Percentiles rank a stretch among this genome's conserved stretches.
Conservation (phyloP, 2,329 filamentous ascomycete species). For the Hysterium pulicare region DNA sequence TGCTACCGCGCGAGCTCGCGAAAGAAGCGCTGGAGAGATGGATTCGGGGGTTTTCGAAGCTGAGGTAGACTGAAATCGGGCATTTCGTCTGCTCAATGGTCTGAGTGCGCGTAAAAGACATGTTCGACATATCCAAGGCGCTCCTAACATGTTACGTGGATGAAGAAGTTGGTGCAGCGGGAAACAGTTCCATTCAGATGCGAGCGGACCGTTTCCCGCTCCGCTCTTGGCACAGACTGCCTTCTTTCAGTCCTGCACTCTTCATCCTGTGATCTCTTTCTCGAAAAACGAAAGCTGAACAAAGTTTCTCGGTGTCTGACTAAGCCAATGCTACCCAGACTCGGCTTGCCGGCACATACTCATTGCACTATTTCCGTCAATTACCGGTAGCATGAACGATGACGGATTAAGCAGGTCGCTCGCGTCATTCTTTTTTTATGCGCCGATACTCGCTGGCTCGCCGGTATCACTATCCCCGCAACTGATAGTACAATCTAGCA, state of each 20-base stretch:
- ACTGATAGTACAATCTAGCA: conserved; percentile 1
- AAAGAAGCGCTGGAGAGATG: conserved; percentile 55
- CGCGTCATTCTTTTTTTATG: not conserved
- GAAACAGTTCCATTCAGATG: too few relatives aligned
- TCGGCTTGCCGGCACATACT: too few relatives aligned
- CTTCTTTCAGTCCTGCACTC: too few relatives aligned
- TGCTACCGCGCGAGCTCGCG: conserved; percentile 53
- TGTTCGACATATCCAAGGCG: conserved; percentile 47
- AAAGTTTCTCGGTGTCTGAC: too few relatives aligned
- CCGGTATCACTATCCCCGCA: not conserved
- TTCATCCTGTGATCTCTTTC: too few relatives aligned
- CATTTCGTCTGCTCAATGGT: conserved; percentile 24
- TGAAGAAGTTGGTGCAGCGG: too few relatives aligned
- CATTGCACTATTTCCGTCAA: too few relatives aligned
- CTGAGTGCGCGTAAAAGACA: conserved; percentile 42
- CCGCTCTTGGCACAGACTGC: too few relatives aligned
- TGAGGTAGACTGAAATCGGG: conserved; percentile 27
- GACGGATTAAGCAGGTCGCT: conserved; percentile 1
- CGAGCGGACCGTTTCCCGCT: too few relatives aligned
- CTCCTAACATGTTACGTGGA: conserved; percentile 38
- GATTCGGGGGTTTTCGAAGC: conserved; percentile 22
- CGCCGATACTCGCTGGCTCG: conserved; percentile 2
- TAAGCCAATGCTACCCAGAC: too few relatives aligned
- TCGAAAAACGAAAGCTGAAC: too few relatives aligned
- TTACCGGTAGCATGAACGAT: too few relatives aligned